Conservation (phyloP, 257 asterid genomes). For the Salvia rosmarinus region DNA sequence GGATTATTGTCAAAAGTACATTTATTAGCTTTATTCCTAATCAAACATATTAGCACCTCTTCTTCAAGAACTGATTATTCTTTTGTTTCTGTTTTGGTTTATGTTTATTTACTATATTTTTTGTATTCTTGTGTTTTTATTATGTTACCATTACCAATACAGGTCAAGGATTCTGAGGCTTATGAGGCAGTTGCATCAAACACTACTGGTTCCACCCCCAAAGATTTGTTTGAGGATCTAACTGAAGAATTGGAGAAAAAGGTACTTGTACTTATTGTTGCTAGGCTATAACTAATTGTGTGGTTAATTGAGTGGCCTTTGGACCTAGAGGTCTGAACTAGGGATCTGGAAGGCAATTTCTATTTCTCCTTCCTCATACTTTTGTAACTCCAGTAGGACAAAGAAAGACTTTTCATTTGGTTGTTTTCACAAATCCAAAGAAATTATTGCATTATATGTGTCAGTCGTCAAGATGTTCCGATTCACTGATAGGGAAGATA, state of each 20-base stretch:
- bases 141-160: conserved; percentile 22
- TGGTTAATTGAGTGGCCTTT: not conserved
- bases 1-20: conserved; percentile 79
- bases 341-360: conserved; percentile 19
- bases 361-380: not conserved
- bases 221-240: conserved; percentile 87
- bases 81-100: conserved; percentile 4
- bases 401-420: too few species aligned
- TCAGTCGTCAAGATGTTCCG: too few species aligned
- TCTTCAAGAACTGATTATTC: conserved; percentile 16
- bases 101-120: conserved; percentile 16
- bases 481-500: too few species aligned
- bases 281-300: conserved; percentile 4
- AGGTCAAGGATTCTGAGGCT: conserved; percentile 85
- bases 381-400: too few species aligned
- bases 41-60: not conserved
- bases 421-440: too few species aligned
- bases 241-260: conserved; percentile 82
- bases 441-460: too few species aligned
- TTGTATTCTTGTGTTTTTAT: conserved; percentile 25
- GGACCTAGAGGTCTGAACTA: not conserved
- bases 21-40: conserved; percentile 13
- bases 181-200: conserved; percentile 83
- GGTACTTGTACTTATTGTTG: conserved; percentile 45
- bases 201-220: conserved; percentile 90